Percentiles rank a stretch among this genome's conserved stretches.
Evolutionary conservation across 805 yeast genomes (phyloP).

Genomic region (Candida succiphila): DNA sequence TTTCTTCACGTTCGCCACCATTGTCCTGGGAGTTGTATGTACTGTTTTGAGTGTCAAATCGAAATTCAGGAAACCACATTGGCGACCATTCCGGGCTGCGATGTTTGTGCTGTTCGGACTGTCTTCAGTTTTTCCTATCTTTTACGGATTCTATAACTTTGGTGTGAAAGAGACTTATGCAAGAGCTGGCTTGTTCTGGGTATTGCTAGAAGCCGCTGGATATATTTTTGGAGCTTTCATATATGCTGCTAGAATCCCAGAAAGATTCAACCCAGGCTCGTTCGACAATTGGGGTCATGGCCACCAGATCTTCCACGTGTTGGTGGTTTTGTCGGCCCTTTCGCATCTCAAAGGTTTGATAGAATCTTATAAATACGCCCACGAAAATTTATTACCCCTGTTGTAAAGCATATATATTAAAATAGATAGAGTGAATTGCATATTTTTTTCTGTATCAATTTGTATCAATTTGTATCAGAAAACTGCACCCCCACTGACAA

Average conservation of each 20-base stretch:
- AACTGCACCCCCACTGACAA: slow-evolving; percentile 65
- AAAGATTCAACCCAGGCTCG: slow-evolving; percentile 48
- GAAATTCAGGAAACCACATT: slow-evolving; percentile 55
- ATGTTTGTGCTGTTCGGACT: slow-evolving; percentile 78
- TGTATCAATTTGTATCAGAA: no score
- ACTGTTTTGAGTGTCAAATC: slow-evolving; percentile 53
- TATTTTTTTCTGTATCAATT: neutral
- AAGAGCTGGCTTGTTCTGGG: slow-evolving; percentile 51
- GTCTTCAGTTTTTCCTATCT: slow-evolving; percentile 63
- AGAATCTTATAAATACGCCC: slow-evolving; percentile 43
- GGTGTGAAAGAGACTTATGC: slow-evolving; percentile 39
- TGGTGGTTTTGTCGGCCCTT: slow-evolving; percentile 68
- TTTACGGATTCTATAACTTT: slow-evolving; percentile 36
- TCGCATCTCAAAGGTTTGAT: slow-evolving; percentile 63
- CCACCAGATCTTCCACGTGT: slow-evolving; percentile 74
- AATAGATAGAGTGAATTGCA: neutral
- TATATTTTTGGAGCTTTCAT: slow-evolving; percentile 74
- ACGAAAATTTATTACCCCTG: slow-evolving; percentile 11
- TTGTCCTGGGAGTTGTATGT: slow-evolving; percentile 50
- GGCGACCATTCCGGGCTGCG: slow-evolving; percentile 68
- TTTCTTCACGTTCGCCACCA: slow-evolving; percentile 34
- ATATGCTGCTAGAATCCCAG: slow-evolving; percentile 77
- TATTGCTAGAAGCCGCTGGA: slow-evolving; percentile 59
- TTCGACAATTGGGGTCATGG: slow-evolving; percentile 72
- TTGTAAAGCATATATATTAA: neutral